Evolutionary conservation across 805 yeast genomes (phyloP), one percentile per base, ranked within the genome.

Genomic region (Wickerhamiella bombiphila): DNA sequence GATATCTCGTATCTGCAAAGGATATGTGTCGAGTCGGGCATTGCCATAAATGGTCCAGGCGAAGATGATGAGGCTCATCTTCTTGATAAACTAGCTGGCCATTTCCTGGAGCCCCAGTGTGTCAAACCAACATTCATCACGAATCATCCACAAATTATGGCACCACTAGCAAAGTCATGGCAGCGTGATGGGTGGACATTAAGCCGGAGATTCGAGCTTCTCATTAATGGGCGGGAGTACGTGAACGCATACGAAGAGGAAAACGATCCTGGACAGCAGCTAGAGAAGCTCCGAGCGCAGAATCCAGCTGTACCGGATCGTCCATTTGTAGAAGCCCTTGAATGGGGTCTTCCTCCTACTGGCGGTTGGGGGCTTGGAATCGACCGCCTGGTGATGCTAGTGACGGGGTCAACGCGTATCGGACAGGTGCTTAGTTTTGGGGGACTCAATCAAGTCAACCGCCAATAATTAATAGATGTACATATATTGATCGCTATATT

Each of bases 331-430:
- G 66, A 70, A 31, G 70, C 76, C 13, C 75, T 91, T 86, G 88
- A 82, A 53, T 81, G 77, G 68, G 97, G 94, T 1, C 69, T 91
- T 61, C 96, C 97, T 3, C 98, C 98, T 1, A 88, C 96, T 3
- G 97, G 94, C 2, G 99, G 99, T 0, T 81, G 95, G 81, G 99
- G 98, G 0, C 61, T 93, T 42, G 99, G 99, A 0, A 67, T 91
- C 16, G 99, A 91, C 53, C 59, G 99, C 38, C 57, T 91, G 26
- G 74, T 76, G 37, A 83, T 88, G 96, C 56, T 82, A 15, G 59
- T 88, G 22, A 68, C 79, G 3, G 76, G 71, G 0, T 58, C 68
- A 29, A 61, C 61, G 16, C 63, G 94, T 21, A 85, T 91, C 16
- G 44, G 43, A 14, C 45, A 45, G 17, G 44, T 42, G 3, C 39